A percentile compares a stretch with the other conserved stretches of the same genome.
Evolutionary conservation across 306 rosid genomes (phyloP).

Genomic region (Hippophae rhamnoides): DNA sequence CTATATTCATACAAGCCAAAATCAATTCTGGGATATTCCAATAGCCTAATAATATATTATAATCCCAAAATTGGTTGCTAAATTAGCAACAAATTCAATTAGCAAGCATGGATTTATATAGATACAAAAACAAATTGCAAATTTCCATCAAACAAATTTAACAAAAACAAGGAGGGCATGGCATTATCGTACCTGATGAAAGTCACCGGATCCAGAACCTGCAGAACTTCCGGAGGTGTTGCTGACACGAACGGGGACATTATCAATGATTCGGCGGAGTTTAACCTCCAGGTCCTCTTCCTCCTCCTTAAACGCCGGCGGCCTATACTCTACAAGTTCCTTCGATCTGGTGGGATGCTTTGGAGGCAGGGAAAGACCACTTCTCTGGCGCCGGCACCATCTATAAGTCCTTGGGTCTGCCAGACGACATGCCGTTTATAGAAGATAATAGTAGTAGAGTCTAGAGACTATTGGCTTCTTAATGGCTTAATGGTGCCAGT

Average conservation of each 20-base stretch:
- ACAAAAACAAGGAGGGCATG: no score
- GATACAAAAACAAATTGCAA: no score
- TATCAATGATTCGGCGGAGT: slow-evolving; percentile 83
- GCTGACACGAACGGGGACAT: slow-evolving; percentile 93
- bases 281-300: slow-evolving; percentile 89
- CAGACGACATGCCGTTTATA: slow-evolving; percentile 17
- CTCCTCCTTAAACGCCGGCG: slow-evolving; percentile 61
- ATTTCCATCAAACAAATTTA: no score
- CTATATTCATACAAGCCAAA: no score
- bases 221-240: slow-evolving; percentile 94
- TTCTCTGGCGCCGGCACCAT: slow-evolving; percentile 38
- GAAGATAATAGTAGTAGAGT: no score
- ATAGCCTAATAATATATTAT: no score
- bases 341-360: slow-evolving; percentile 29
- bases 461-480: no score
- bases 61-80: no score
- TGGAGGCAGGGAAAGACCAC: slow-evolving; percentile 35
- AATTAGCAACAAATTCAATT: no score
- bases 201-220: slow-evolving; percentile 95
- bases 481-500: no score
- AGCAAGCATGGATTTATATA: no score
- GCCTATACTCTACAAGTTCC: slow-evolving; percentile 70
- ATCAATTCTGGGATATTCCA: no score
- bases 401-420: slow-evolving; percentile 28
- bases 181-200: slow-evolving; percentile 60